These are phyloP conservation scores for Diplocarpon rosae DNA, from an alignment of 2,329 filamentous ascomycete genomes.

Conservation along the genomic window DNA sequence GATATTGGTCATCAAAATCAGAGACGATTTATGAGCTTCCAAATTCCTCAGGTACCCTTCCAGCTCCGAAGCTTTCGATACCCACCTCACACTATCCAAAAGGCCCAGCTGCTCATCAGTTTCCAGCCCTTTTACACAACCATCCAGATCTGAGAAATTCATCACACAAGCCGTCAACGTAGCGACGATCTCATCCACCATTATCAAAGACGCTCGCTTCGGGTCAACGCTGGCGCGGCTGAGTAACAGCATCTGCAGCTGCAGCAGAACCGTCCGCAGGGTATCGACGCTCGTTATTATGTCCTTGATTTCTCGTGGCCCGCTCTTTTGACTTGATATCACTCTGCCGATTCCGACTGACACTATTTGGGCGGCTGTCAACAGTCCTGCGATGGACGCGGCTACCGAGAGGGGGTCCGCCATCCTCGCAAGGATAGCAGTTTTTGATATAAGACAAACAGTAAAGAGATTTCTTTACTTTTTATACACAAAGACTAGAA, in stretches of 20 bases:
- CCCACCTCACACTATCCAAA: constrained; percentile 59
- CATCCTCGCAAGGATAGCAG: too few relatives aligned
- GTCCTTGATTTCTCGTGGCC: not conserved
- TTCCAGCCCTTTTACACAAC: constrained; percentile 1
- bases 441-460: too few relatives aligned
- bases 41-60: constrained; percentile 3
- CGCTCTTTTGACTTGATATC: too few relatives aligned
- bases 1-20: constrained; percentile 8
- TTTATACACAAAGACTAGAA: too few relatives aligned
- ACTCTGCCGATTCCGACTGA: too few relatives aligned
- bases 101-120: not conserved
- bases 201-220: constrained; percentile 4
- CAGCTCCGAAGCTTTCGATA: constrained; percentile 3
- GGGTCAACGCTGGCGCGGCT: not conserved
- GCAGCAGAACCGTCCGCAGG: not conserved
- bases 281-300: not conserved
- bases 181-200: constrained; percentile 8
- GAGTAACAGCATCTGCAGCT: constrained; percentile 4
- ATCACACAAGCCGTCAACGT: constrained; percentile 6
- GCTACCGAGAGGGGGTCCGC: not conserved
- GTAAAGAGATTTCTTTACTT: too few relatives aligned
- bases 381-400: not conserved
- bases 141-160: constrained; percentile 8
- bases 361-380: not conserved
- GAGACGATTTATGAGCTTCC: constrained; percentile 6